Percentiles rank a stretch among this genome's conserved stretches.
phyloP scores from a whole-genome alignment of 257 asterid species.

The Gentiana dahurica region DNA sequence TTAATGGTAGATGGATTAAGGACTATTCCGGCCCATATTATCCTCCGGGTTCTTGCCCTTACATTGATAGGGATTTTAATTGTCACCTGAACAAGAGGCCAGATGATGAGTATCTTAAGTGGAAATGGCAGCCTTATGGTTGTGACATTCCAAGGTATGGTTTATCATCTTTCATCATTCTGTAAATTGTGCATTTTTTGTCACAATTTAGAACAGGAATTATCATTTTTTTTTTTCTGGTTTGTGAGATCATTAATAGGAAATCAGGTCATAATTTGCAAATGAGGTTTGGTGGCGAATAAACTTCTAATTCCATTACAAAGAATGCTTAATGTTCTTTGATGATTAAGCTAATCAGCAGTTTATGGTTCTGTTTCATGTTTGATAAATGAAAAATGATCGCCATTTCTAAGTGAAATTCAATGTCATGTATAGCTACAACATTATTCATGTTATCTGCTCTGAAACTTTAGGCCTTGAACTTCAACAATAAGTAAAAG shows the following conservation, averaged over 20 bases:
- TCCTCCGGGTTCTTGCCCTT: slow-evolving; percentile 83
- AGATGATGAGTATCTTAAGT: slow-evolving; percentile 51
- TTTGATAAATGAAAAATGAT: background rate
- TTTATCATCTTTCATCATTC: background rate
- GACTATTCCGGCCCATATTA: slow-evolving; percentile 66
- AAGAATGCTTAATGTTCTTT: background rate
- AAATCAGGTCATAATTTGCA: background rate
- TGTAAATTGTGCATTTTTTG: background rate
- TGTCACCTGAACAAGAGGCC: slow-evolving; percentile 77
- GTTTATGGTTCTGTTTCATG: background rate
- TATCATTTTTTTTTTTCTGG: background rate
- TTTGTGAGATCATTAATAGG: background rate
- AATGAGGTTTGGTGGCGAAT: background rate
- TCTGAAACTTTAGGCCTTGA: background rate
- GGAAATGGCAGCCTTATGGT: slow-evolving; percentile 92
- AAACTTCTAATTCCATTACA: too few species aligned
- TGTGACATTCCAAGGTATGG: slow-evolving; percentile 81
- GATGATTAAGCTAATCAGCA: too few species aligned
- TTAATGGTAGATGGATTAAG: slow-evolving; percentile 80
- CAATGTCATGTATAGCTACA: too few species aligned
- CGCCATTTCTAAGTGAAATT: background rate
- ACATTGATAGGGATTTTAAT: slow-evolving; percentile 71
- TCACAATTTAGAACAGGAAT: too few species aligned
- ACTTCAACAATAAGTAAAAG: background rate
- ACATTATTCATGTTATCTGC: too few species aligned